Conservation (phyloP, 2,329 filamentous ascomycete genomes). For the Colletotrichum kahawae region DNA sequence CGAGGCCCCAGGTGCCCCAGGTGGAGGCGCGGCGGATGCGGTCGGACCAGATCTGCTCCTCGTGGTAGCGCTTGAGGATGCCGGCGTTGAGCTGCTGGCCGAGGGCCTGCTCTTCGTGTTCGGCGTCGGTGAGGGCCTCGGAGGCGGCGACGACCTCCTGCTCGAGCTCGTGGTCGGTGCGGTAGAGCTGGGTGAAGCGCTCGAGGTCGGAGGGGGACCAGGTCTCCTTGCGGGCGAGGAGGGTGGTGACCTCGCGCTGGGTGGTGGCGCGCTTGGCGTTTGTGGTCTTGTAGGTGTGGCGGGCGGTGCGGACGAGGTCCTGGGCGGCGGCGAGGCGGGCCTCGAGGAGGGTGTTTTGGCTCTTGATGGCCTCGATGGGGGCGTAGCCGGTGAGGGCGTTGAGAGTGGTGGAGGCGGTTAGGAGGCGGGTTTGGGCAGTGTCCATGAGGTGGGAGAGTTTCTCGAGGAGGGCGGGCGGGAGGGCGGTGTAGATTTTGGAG, state of each 20-base stretch:
- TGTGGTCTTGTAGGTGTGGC: conserved; percentile 80
- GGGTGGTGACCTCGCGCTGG: conserved; percentile 92
- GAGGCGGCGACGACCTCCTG: conserved; percentile 78
- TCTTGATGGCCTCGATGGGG: conserved; percentile 85
- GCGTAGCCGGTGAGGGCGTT: conserved; percentile 96
- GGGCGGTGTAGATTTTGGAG: conserved; percentile 26
- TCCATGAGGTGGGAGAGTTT: conserved; percentile 81
- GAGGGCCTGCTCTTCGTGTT: conserved; percentile 80
- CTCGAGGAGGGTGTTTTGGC: conserved; percentile 74
- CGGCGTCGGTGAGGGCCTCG: conserved; percentile 74
- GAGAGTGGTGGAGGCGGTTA: conserved; percentile 84
- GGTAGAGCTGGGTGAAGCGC: conserved; percentile 90
- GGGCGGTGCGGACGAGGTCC: conserved; percentile 70
- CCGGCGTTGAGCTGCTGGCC: conserved; percentile 77
- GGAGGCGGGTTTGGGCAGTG: conserved; percentile 81
- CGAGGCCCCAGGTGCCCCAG: conserved; percentile 97
- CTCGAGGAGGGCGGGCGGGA: conserved; percentile 46
- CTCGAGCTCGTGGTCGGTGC: conserved; percentile 92
- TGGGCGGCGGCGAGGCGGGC: conserved; percentile 63
- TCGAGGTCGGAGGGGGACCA: conserved; percentile 90
- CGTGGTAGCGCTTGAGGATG: conserved; percentile 92
- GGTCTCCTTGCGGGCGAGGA: conserved; percentile 91
- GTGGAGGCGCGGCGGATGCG: conserved; percentile 95
- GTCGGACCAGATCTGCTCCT: conserved; percentile 99
- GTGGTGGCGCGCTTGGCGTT: conserved; percentile 84